phyloP scores from a whole-genome alignment of 306 rosid genomes.

The Nissolia schottii region DNA sequence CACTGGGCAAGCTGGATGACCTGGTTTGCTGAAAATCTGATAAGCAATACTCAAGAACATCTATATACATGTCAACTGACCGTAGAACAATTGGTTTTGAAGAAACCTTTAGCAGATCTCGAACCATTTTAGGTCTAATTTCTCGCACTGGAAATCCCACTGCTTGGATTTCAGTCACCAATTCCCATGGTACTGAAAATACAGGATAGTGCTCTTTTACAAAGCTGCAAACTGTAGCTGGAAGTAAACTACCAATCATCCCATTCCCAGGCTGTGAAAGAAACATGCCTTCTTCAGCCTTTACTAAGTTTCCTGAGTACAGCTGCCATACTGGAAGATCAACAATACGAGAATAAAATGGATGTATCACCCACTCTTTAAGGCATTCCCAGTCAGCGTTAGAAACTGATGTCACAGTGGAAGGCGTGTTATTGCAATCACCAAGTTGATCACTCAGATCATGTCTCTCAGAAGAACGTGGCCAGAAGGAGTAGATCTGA shows the following conservation, averaged over 20 bases:
- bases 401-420: conserved; percentile 34
- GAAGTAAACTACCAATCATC: conserved; percentile 70
- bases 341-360: conserved; percentile 79
- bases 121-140: conserved; percentile 94
- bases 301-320: conserved; percentile 92
- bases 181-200: conserved; percentile 96
- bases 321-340: conserved; percentile 97
- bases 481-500: conserved; percentile 88
- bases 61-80: conserved; percentile 82
- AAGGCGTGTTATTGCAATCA: conserved; percentile 26
- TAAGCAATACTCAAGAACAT: conserved; percentile 95
- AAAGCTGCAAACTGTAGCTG: conserved; percentile 93
- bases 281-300: conserved; percentile 99
- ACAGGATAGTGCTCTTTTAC: conserved; percentile 98
- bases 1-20: conserved; percentile 37
- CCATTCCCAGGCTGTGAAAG: conserved; percentile 97
- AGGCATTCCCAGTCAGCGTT: conserved; percentile 90
- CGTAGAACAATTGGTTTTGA: conserved; percentile 60
- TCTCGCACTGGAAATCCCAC: conserved; percentile 74
- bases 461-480: conserved; percentile 50
- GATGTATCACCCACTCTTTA: conserved; percentile 66
- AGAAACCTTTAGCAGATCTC: conserved; percentile 69
- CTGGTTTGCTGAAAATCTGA: conserved; percentile 62
- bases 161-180: conserved; percentile 87
- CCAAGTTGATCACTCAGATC: conserved; percentile 38